Evolutionary conservation across 2,329 filamentous ascomycete genomes (phyloP), one percentile per base, ranked within the genome.

Genomic region (Apiospora rasikravindrae): DNA sequence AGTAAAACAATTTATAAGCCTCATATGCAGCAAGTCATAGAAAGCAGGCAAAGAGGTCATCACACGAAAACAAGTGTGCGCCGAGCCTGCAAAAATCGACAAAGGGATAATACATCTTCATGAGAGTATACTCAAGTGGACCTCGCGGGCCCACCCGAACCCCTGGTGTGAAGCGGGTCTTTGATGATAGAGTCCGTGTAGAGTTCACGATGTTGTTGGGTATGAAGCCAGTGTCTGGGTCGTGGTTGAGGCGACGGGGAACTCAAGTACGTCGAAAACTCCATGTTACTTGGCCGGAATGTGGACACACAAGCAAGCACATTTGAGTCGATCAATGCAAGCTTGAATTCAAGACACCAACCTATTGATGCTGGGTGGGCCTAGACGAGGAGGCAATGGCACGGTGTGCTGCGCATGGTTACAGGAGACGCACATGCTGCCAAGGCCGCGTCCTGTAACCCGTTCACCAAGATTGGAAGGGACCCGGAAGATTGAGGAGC

Each of bases 71-170:
- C 33, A 8, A 13, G 2, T 14, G 10, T 33, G 19, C 13, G 40
- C 10, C 22, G 33, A 64, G 33, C 10, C 33, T 19, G 22, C 13
- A 64, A 64, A 64, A 64, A n/a, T 64, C 57, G 57, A n/a, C 10
- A 64, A 64, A 64, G 57, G 57, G 19, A 64, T 5, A 64, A 19
- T n/a, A 64, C 33, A 22, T 13, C 4, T 24, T 64, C 29, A 19
- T 40, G 57, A 40, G 22, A 37, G 67, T 68, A 68, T 68, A 68
- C 67, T 68, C 67, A 22, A 68, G 67, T 68, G 67, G 67, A 47
- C 33, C 67, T 68, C 67, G n/a, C 6, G 40, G 67, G 33, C n/a
- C 67, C 67, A 68, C 67, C 29, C 11, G 66, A 47, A 19, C 22
- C 67, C 42, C 8, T 13, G n/a, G 66, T n/a, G 11, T 14, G 40